Evolutionary conservation across 1,284 basidiomycete genomes (phyloP).

Genomic region (Schizophyllum amplum): DNA sequence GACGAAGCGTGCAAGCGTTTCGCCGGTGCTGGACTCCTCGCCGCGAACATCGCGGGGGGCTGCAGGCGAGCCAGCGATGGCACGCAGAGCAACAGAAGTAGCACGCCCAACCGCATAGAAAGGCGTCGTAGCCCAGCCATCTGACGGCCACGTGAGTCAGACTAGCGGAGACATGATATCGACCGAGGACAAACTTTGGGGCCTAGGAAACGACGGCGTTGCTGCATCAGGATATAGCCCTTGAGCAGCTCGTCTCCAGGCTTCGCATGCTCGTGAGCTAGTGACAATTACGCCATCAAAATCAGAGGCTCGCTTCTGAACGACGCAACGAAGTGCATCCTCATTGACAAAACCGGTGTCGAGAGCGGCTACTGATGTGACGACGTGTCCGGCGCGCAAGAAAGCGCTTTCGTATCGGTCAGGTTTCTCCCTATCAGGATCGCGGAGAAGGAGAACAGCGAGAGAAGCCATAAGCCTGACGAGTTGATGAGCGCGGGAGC

Average conservation of each 20-base stretch:
- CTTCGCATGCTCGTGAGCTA: conserved; percentile 62
- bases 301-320: conserved; percentile 24
- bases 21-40: conserved; percentile 53
- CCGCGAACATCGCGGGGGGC: conserved; percentile 41
- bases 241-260: conserved; percentile 42
- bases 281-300: conserved; percentile 63
- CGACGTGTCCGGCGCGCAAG: conserved; percentile 31
- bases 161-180: conserved; percentile 10
- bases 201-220: conserved; percentile 10
- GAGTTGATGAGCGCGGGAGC: too few relatives aligned
- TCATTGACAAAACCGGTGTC: conserved; percentile 50
- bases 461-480: background rate
- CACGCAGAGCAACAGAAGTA: conserved; percentile 41
- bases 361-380: conserved; percentile 57
- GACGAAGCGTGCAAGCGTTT: conserved; percentile 60
- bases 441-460: background rate
- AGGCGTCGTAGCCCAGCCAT: conserved; percentile 43
- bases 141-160: background rate
- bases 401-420: conserved; percentile 50
- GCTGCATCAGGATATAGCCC: background rate
- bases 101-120: conserved; percentile 71
- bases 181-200: conserved; percentile 13
- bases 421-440: conserved; percentile 6
- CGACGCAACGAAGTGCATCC: conserved; percentile 36
- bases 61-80: conserved; percentile 27